phyloP scores from a whole-genome alignment of 179 eudicot species.

The Carnegiea gigantea region DNA sequence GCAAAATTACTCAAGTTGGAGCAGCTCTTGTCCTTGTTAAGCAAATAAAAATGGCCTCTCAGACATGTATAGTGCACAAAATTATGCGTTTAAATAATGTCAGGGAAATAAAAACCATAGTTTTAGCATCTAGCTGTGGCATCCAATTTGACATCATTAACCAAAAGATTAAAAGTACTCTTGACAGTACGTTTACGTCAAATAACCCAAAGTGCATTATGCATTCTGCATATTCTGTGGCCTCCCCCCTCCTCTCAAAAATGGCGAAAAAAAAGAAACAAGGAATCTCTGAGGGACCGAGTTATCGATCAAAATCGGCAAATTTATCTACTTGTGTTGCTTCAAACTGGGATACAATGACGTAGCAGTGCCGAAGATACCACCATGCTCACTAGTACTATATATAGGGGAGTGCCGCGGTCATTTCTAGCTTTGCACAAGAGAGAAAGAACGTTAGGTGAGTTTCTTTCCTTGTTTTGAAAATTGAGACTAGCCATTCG shows the following conservation, averaged over 20 bases:
- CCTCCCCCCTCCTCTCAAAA: background rate
- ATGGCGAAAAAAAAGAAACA: constrained; percentile 12
- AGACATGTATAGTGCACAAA: background rate
- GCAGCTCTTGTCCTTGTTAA: constrained; percentile 26
- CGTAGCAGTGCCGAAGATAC: constrained; percentile 4
- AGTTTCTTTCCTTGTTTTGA: background rate
- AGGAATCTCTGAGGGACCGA: constrained; percentile 22
- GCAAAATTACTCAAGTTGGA: constrained; percentile 9
- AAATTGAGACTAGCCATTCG: background rate
- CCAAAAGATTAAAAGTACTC: constrained; percentile 16
- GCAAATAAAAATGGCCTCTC: constrained; percentile 10
- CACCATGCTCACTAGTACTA: constrained; percentile 7
- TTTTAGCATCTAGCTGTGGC: constrained; percentile 27
- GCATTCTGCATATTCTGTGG: background rate
- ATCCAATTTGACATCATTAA: constrained; percentile 19
- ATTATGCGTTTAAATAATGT: constrained; percentile 19
- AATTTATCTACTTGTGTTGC: background rate
- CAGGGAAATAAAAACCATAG: constrained; percentile 25
- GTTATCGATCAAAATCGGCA: constrained; percentile 15
- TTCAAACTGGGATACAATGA: constrained; percentile 27
- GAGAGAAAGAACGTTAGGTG: constrained; percentile 13
- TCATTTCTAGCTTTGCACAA: constrained; percentile 24
- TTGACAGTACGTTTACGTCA: background rate
- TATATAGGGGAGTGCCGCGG: constrained; percentile 25
- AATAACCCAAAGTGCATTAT: background rate